Conservation (phyloP, 2,329 filamentous ascomycete genomes). For the Penicillium sp. region DNA sequence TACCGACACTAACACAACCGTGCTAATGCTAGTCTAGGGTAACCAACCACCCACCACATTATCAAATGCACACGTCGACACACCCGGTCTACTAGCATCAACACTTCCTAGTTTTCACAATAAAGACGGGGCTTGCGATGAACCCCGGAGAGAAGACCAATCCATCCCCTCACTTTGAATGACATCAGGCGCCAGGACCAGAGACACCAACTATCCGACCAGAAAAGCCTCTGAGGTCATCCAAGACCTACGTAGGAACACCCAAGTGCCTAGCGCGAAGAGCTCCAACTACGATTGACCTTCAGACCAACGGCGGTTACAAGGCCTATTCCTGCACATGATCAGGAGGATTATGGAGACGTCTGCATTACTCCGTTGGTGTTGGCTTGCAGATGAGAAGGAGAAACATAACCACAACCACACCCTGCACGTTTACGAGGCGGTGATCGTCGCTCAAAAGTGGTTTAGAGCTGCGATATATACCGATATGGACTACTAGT, state of each 20-base stretch:
- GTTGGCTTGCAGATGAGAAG: not conserved
- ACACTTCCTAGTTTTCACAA: not conserved
- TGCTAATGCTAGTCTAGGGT: too few relatives aligned
- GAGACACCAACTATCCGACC: not conserved
- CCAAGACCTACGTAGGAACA: not conserved
- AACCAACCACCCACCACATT: too few relatives aligned
- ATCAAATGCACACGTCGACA: too few relatives aligned
- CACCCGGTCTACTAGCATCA: not conserved
- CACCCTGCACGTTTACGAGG: not conserved
- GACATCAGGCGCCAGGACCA: not conserved
- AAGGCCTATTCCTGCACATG: not conserved
- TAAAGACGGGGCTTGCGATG: not conserved
- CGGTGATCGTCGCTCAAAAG: not conserved
- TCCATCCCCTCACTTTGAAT: not conserved
- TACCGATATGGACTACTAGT: not conserved
- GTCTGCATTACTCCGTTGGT: not conserved
- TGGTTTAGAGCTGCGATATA: not conserved
- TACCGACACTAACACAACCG: too few relatives aligned
- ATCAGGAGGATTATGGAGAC: not conserved
- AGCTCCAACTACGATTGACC: not conserved
- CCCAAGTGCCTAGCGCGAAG: not conserved
- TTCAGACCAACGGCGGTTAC: slow-evolving; percentile 1
- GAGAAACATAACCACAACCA: not conserved
- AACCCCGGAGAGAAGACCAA: not conserved
- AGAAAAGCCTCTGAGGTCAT: slow-evolving; percentile 2